A percentile compares a stretch with the other conserved stretches of the same genome.
Conservation (phyloP, 495 filamentous ascomycete genomes). For the Penicillium parvum region DNA sequence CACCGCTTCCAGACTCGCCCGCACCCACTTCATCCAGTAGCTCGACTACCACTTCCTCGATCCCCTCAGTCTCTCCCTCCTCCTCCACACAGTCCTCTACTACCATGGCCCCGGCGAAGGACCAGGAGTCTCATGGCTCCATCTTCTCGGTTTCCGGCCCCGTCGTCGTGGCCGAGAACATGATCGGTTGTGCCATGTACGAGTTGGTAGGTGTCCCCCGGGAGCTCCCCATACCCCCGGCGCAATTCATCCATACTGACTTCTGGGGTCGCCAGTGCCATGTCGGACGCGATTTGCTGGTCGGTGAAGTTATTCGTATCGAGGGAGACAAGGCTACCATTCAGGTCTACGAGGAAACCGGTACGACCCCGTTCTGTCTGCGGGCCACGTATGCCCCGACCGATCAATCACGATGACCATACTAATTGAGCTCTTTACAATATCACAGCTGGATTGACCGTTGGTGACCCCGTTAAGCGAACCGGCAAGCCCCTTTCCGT, state of each 20-base stretch:
- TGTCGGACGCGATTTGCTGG: constrained; percentile 83
- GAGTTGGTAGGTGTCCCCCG: constrained; percentile 65
- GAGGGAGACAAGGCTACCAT: constrained; percentile 92
- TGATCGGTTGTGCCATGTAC: constrained; percentile 99
- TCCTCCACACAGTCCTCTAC: constrained; percentile 35
- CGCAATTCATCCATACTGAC: constrained; percentile 6
- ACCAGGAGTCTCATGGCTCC: constrained; percentile 52
- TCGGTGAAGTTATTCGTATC: constrained; percentile 97
- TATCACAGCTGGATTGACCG: constrained; percentile 77
- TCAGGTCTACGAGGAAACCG: constrained; percentile 98
- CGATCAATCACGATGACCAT: constrained; percentile 15
- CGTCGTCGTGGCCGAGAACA: constrained; percentile 95
- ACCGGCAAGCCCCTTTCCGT: constrained; percentile 95
- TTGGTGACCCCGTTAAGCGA: constrained; percentile 86
- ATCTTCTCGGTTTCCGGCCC: constrained; percentile 61
- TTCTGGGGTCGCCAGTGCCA: constrained; percentile 53
- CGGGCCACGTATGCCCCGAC: constrained; percentile 11
- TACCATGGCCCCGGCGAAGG: constrained; percentile 56
- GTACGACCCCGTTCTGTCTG: constrained; percentile 42
- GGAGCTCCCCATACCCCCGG: constrained; percentile 10
- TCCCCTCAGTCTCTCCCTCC: too few species aligned
- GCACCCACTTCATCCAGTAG: constrained; percentile 36
- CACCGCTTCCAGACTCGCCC: constrained; percentile 53
- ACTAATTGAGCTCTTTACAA: constrained; percentile 8
- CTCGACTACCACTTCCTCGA: constrained; percentile 38